A percentile compares a stretch with the other conserved stretches of the same genome.
Evolutionary conservation across 176 grass and related monocot genomes (phyloP).

Genomic region (Aegilops longissima): DNA sequence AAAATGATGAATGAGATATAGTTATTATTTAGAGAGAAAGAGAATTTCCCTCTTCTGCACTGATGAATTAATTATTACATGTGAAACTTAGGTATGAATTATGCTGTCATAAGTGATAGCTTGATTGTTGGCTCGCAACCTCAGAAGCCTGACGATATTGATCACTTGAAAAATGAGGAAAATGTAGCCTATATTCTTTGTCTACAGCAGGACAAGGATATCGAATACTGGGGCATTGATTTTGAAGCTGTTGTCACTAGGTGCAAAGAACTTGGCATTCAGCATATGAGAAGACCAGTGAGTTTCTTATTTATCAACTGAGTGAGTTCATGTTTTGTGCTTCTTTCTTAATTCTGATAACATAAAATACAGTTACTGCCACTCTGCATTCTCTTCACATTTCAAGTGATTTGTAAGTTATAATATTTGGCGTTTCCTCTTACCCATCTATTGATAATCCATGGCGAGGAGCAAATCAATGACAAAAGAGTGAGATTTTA

Average conservation of each 20-base stretch:
- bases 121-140: conserved; percentile 95
- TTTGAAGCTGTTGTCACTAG: conserved; percentile 60
- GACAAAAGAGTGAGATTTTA: not conserved
- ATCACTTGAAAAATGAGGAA: conserved; percentile 79
- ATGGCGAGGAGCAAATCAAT: not conserved
- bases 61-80: not conserved
- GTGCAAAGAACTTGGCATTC: conserved; percentile 72
- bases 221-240: conserved; percentile 87
- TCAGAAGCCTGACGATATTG: conserved; percentile 81
- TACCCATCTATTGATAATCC: not conserved
- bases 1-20: not conserved
- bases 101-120: conserved; percentile 73
- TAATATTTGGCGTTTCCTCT: not conserved
- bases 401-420: not conserved
- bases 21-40: not conserved
- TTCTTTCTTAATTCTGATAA: conserved; percentile 1
- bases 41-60: not conserved
- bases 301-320: conserved; percentile 26
- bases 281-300: conserved; percentile 77
- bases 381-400: not conserved
- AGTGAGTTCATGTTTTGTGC: not conserved
- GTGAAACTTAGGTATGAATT: conserved; percentile 73
- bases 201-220: conserved; percentile 91
- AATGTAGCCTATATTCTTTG: conserved; percentile 79
- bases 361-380: not conserved